Conservation (phyloP, 2,329 filamentous ascomycete species). For the Chaetoscypha palmicola region DNA sequence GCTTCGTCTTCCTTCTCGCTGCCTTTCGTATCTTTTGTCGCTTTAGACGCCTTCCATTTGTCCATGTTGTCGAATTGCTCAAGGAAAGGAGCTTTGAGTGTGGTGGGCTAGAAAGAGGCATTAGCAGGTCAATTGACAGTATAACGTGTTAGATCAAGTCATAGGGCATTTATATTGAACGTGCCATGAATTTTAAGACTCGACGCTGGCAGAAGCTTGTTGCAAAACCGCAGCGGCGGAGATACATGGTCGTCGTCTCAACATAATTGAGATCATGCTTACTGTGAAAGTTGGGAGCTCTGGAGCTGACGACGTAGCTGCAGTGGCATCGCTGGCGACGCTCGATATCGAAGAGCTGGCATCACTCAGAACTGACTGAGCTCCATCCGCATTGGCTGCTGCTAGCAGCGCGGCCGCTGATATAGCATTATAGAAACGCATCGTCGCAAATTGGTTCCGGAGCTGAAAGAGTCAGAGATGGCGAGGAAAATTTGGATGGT, state of each 20-base stretch:
- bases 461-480: conserved; percentile 3
- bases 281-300: conserved; percentile 83
- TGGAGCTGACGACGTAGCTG: conserved; percentile 50
- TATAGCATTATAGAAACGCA: conserved; percentile 78
- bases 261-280: no score
- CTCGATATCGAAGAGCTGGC: conserved; percentile 35
- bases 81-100: conserved; percentile 85
- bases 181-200: no score
- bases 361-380: conserved; percentile 48
- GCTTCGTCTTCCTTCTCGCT: conserved; percentile 67
- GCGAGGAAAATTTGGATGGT: neutral
- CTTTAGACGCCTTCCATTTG: conserved; percentile 89
- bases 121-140: conserved; percentile 20
- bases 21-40: conserved; percentile 81
- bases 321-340: conserved; percentile 33
- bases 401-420: conserved; percentile 68
- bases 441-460: conserved; percentile 39
- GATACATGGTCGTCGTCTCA: no score
- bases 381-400: conserved; percentile 60
- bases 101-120: conserved; percentile 60
- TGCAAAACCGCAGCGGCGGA: neutral
- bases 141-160: no score
- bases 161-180: no score
- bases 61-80: conserved; percentile 99
- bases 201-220: no score